Percentiles rank a stretch among this genome's conserved stretches.
phyloP scores from a whole-genome alignment of 805 yeast species.

The Candida golubevii region DNA sequence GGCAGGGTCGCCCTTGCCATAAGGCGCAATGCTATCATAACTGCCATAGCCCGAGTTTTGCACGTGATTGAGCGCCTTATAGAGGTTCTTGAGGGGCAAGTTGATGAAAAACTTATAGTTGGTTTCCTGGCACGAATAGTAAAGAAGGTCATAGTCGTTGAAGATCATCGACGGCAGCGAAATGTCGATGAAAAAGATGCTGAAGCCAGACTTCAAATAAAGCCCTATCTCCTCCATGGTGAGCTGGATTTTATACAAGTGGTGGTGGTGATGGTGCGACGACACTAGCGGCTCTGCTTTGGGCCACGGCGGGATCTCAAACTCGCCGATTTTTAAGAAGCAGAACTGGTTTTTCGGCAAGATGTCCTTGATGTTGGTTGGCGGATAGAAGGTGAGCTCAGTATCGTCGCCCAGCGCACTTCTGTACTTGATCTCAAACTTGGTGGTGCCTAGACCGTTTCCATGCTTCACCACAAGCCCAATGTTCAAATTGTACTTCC shows the following conservation, averaged over 20 bases:
- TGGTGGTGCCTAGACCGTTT: constrained; percentile 55
- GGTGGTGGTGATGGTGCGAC: constrained; percentile 14
- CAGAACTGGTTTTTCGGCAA: constrained; percentile 50
- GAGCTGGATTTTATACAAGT: constrained; percentile 36
- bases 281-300: not conserved
- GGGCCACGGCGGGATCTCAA: constrained; percentile 27
- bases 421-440: constrained; percentile 42
- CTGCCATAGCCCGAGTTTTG: constrained; percentile 26
- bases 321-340: constrained; percentile 48
- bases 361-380: constrained; percentile 53
- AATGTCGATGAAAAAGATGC: constrained; percentile 42
- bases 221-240: constrained; percentile 56
- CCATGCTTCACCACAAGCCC: constrained; percentile 52
- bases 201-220: constrained; percentile 49
- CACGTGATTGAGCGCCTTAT: constrained; percentile 40
- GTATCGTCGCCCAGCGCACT: constrained; percentile 24
- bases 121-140: constrained; percentile 37
- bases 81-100: constrained; percentile 42
- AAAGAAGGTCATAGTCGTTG: constrained; percentile 42
- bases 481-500: constrained; percentile 46
- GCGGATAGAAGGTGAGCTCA: constrained; percentile 47
- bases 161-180: constrained; percentile 37
- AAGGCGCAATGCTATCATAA: constrained; percentile 4
- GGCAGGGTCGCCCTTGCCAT: constrained; percentile 19
- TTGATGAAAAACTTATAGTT: constrained; percentile 42